These are phyloP conservation scores for Suillus subluteus DNA, from an alignment of 768 basidiomycete species.

Conservation along the genomic window DNA sequence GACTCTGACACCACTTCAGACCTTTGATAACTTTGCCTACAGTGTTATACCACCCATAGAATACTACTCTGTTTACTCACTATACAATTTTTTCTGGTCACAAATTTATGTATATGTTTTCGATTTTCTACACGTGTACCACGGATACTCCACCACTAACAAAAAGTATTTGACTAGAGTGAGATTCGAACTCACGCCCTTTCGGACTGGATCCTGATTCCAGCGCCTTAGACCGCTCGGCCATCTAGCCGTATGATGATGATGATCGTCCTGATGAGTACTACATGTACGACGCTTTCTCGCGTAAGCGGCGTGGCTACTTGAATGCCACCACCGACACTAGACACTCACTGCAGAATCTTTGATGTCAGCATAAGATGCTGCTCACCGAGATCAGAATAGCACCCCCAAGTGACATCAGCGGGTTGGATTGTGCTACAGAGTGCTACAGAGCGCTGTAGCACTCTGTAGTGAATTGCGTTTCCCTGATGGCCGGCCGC, in stretches of 20 bases:
- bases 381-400: background rate
- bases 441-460: too few relatives aligned
- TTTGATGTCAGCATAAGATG: background rate
- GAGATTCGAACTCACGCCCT: slow-evolving; percentile 20
- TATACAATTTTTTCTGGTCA: background rate
- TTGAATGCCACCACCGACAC: too few relatives aligned
- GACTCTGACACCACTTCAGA: slow-evolving; percentile 21
- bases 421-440: too few relatives aligned
- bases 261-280: background rate
- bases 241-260: slow-evolving; percentile 40
- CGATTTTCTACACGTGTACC: background rate
- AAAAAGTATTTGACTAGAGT: slow-evolving; percentile 11
- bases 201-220: slow-evolving; percentile 50
- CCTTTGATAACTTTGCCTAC: slow-evolving; percentile 1
- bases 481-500: too few relatives aligned
- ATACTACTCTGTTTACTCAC: slow-evolving; percentile 6
- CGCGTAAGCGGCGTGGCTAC: too few relatives aligned
- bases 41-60: slow-evolving; percentile 9
- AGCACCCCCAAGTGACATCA: background rate
- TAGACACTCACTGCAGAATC: background rate
- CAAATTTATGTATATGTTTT: background rate
- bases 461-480: too few relatives aligned
- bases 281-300: background rate
- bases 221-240: slow-evolving; percentile 66
- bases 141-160: too few relatives aligned